phyloP scores from a whole-genome alignment of 495 filamentous ascomycete species.

The Chaetomidium leptoderma region DNA sequence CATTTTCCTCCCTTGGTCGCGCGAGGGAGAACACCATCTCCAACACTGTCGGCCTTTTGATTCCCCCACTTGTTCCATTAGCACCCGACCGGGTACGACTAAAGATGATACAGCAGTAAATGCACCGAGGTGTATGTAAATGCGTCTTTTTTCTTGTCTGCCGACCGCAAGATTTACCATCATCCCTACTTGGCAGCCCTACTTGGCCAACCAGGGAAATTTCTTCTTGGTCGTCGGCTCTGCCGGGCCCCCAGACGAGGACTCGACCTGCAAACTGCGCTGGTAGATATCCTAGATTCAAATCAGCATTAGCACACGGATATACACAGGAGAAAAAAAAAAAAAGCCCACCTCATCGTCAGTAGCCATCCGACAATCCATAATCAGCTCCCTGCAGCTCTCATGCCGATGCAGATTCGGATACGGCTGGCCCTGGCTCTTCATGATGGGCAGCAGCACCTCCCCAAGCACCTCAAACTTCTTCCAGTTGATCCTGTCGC shows the following conservation, averaged over 20 bases:
- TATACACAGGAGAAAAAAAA: background rate
- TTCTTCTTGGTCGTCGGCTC: conserved; percentile 52
- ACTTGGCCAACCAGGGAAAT: conserved; percentile 55
- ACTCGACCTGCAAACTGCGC: conserved; percentile 54
- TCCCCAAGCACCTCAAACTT: conserved; percentile 97
- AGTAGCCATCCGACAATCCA: conserved; percentile 57
- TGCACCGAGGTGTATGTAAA: too few species aligned
- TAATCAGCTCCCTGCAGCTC: conserved; percentile 61
- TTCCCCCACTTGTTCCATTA: background rate
- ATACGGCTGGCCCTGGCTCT: conserved; percentile 83
- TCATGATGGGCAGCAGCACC: conserved; percentile 82
- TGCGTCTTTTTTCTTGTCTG: too few species aligned
- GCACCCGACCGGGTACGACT: too few species aligned
- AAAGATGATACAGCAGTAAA: background rate
- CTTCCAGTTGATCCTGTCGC: conserved; percentile 87
- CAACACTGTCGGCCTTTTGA: background rate
- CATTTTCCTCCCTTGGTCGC: background rate
- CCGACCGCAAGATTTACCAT: background rate
- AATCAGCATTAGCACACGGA: background rate
- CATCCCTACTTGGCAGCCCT: background rate
- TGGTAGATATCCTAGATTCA: conserved; percentile 55
- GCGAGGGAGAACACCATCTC: background rate
- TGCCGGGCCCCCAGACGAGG: conserved; percentile 31
- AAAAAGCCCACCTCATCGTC: conserved; percentile 55
- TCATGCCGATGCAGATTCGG: conserved; percentile 63